Evolutionary conservation across 2,329 filamentous ascomycete genomes (phyloP), one percentile per base, ranked within the genome.

Genomic region (Cladosporium sp.): DNA sequence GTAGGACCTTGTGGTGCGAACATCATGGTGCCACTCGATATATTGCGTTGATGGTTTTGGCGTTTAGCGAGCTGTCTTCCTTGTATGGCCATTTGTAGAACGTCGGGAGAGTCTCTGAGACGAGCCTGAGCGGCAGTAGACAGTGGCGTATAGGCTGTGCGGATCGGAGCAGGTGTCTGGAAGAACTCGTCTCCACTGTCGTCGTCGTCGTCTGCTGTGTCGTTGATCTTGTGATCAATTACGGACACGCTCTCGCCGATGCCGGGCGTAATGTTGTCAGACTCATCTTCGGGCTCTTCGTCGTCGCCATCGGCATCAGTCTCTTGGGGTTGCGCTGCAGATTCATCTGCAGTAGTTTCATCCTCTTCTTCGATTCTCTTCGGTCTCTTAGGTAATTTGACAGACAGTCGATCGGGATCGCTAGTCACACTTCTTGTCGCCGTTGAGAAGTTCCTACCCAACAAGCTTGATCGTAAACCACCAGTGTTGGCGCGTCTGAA

Each of bases 301-400:
- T 96, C 92, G 67, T 97, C 92, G 0, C 91, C 91, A 22, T 96
- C 91, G 6, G 87, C 90, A 67, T 94, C 90, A 0, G 89, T 92
- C 59, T 92, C 86, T 67, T 76, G 81, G 43, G 80, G 76, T 40
- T 78, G 63, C 60, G 81, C 72, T 59, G 78, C 70, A 47, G 71
- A 72, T n/a, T 72, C 65, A 5, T 66, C 69, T 2, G 65, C 68
- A 64, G 67, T 60, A 69, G 76, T 67, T 63, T 68, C 60, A 69
- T 77, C 67, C 73, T 81, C 72, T 64, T 80, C 77, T 71, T 84
- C 75, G 38, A 73, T 75, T 25, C 73, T 71, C 38, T 73, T 68
- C 17, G 74, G 74, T 40, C 75, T 75, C 11, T 74, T 71, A 17
- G 68, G 72, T 39, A 73, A 66, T 45, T 70, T 61, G 65, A 63